Evolutionary conservation across 495 filamentous ascomycete genomes (phyloP), one percentile per base, ranked within the genome.

Genomic region (Podospora bellae-mahoneyi): DNA sequence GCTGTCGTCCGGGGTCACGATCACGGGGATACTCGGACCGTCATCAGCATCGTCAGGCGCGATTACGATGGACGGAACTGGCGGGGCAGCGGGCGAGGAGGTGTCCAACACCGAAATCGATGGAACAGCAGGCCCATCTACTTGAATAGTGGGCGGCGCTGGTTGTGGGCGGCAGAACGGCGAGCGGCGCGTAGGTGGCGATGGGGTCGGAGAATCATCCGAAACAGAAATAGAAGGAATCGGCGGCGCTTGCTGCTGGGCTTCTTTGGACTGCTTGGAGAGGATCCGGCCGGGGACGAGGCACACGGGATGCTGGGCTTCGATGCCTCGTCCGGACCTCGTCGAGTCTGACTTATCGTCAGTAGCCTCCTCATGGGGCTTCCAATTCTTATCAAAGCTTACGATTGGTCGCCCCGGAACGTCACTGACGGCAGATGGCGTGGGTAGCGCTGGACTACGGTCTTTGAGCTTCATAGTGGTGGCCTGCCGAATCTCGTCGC

Each of bases 381-480:
- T 90, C 92, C 91, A 95, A 77, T 88, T 82, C 71, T 82, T 83
- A 76, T 93, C 87, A 82, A 97, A 97, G 84, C 93, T 97, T 81
- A 97, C 92, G 78, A 97, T 97, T 63, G 92, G 93, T 73, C 93
- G 86, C 64, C 92, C 91, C 64, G 90, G 87, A 69, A 84, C 89
- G 78, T 96, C 88, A 80, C 91, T 95, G 76, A 97, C 92, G 55
- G 91, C 86, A 32, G 91, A 91, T 71, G 93, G 93, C 73, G 88
- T 93, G 4, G 93, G 93, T 34, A 97, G 79, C 71, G 90, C 94
- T 62, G 89, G 79, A 74, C 93, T 97, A 72, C 93, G 88, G 75
- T 97, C 92, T 70, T 86, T 92, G 66, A 93, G 82, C 75, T 80
- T 89, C 85, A 93, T 95, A 80, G 89, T 93, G n/a, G 93, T 97